Base-by-base conservation (phyloP, 1,284 basidiomycete species). In the Ceratobasidium sp. region DNA sequence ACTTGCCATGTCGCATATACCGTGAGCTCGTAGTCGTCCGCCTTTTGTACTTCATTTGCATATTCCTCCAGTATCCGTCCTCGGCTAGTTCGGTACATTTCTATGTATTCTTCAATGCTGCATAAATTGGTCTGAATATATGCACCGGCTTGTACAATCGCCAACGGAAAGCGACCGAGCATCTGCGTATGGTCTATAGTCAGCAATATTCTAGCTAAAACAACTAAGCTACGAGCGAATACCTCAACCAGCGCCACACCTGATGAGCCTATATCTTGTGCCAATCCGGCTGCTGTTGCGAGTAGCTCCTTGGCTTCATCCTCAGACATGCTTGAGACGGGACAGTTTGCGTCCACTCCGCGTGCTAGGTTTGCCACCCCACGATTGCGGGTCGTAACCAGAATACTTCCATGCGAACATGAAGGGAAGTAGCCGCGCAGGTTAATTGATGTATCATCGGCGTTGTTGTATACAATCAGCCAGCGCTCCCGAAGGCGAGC, bases 141-240 rank as follows among this genome's bases (percentile, higher is more conserved):
- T 70, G 68, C 64, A 20, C 70, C 77, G 46, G 59, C 46, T 17
- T 78, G 77, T 1, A 62, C 56, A n/a, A 78, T 64, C 20, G 69
- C 61, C 15, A 74, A 48, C 50, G 62, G 52, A 28, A 75, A 46
- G 2, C 23, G 10, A 4, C 77, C 70, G 1, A 75, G 52, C 10
- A 61, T 64, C 70, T 68, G 52, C 33, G 33, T 33, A 33, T 33
- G 33, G 33, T 1, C 33, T 33, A 33, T 1, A 33, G 33, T 33
- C 33, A 33, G 33, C 33, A 33, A 1, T 33, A 33, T 4, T 1
- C 4, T 33, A 4, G 33, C 33, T 33, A 4, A 33, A 33, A 33
- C 4, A 33, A 33, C 33, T 33, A 33, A 33, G 33, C 33, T 33
- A 33, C 4, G 33, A 33, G 33, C 33, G 4, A 33, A 33, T 33